Base-by-base conservation (phyloP, 2,329 filamentous ascomycete genomes). In the Colletotrichum sp. region DNA sequence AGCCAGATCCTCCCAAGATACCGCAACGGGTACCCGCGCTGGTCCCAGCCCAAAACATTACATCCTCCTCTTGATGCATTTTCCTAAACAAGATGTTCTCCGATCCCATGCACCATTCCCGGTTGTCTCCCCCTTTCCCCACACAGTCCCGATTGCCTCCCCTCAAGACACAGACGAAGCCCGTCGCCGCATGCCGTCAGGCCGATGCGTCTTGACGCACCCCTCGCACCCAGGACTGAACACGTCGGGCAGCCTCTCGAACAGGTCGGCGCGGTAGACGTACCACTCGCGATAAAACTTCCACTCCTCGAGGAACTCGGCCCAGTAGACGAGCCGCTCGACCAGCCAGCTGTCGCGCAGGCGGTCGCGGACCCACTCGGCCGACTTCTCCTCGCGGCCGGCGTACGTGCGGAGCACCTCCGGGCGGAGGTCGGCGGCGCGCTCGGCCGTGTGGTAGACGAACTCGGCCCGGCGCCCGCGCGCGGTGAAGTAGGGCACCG, bases 251-350 rank as follows among this genome's bases (percentile, higher is more conserved):
- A 61, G 49, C 65, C 65, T 34, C 5, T 29, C 76, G 63, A 78
- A 78, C 13, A 78, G 52, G 67, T 78, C 77, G 8, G 73, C 52
- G 34, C 70, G 66, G 69, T 72, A 78, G 61, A 78, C 66, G 57
- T 77, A 77, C 68, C 73, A 77, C 66, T 78, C 77, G 25, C 77
- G 77, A 29, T 77, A 78, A 5, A 49, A 78, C 66, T 78, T 78
- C 77, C 77, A 78, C 71, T 77, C 77, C 52, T 78, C 65, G 36
- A 78, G 77, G 61, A 68, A 78, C 55, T 78, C 77, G 6, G 72
- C 75, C 77, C 77, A 78, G 69, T 78, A 78, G 15, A 64, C 77
- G 27, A 78, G 77, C 65, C 77, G 77, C 75, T 78, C 77, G 55
- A 78, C 68, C 39, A 78, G 75, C 77, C 77, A 78, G 75, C 75